Conservation (phyloP, 345 rosid species). For the Kandelia obovata region DNA sequence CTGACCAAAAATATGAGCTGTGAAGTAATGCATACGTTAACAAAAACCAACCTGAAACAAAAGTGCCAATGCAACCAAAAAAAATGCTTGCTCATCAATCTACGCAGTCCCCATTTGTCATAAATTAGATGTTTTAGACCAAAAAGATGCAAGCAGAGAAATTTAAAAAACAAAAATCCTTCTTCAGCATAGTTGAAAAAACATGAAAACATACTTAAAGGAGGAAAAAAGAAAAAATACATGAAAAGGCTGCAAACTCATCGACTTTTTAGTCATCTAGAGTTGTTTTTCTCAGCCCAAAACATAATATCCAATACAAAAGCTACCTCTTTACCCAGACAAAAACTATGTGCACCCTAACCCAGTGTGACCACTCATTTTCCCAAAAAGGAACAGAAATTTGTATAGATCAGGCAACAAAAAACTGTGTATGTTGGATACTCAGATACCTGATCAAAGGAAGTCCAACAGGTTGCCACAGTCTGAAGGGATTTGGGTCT, state of each 20-base stretch:
- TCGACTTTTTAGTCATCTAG: too few species aligned
- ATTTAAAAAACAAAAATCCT: background rate
- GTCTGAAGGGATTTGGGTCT: background rate
- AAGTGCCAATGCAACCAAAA: too few species aligned
- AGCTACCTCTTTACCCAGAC: background rate
- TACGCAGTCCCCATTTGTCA: background rate
- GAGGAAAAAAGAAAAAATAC: background rate
- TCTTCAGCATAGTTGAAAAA: background rate
- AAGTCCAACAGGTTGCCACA: slow-evolving; percentile 3
- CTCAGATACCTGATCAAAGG: slow-evolving; percentile 25
- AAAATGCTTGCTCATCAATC: slow-evolving; percentile 6
- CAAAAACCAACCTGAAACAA: too few species aligned
- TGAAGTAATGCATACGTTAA: too few species aligned
- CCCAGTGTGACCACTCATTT: background rate
- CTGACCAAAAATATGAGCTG: too few species aligned
- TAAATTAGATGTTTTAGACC: slow-evolving; percentile 8
- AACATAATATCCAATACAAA: background rate
- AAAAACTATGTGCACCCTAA: background rate
- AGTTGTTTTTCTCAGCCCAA: background rate
- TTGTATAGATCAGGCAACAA: background rate
- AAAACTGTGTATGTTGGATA: background rate
- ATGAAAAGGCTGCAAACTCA: background rate
- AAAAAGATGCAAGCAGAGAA: background rate
- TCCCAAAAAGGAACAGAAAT: background rate
- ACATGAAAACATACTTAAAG: background rate